These are phyloP conservation scores for barley (Hordeum vulgare) DNA, from an alignment of 176 grass and related monocot species.

Conservation along the genomic window DNA sequence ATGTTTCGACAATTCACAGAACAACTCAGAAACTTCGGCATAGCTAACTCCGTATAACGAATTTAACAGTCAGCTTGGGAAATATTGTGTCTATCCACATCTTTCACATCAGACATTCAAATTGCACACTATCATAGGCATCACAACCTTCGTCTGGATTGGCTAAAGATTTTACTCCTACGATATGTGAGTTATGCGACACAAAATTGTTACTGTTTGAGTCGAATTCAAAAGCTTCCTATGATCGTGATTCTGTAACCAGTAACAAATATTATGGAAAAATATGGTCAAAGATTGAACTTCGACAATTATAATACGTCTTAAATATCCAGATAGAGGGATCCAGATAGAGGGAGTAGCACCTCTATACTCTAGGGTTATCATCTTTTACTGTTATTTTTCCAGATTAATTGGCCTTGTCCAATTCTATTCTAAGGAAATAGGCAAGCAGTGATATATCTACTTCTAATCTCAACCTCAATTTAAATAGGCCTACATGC, in stretches of 20 bases:
- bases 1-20: background rate
- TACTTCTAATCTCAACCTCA: slow-evolving; percentile 1
- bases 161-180: background rate
- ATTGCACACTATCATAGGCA: background rate
- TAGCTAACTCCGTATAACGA: background rate
- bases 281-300: background rate
- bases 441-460: background rate
- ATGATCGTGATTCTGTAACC: background rate
- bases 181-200: background rate
- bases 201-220: background rate
- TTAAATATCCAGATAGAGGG: background rate
- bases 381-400: background rate
- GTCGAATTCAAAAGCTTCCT: background rate
- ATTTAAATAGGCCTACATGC: background rate
- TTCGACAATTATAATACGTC: no score
- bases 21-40: background rate
- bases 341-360: no score
- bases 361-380: background rate
- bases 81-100: background rate
- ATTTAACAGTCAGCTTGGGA: background rate
- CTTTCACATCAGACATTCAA: background rate
- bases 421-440: background rate
- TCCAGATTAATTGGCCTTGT: background rate
- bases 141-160: background rate
- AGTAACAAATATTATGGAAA: background rate